Evolutionary conservation across 805 yeast species (phyloP), one percentile per base, ranked within the genome.

Genomic region (Candida patagonica): DNA sequence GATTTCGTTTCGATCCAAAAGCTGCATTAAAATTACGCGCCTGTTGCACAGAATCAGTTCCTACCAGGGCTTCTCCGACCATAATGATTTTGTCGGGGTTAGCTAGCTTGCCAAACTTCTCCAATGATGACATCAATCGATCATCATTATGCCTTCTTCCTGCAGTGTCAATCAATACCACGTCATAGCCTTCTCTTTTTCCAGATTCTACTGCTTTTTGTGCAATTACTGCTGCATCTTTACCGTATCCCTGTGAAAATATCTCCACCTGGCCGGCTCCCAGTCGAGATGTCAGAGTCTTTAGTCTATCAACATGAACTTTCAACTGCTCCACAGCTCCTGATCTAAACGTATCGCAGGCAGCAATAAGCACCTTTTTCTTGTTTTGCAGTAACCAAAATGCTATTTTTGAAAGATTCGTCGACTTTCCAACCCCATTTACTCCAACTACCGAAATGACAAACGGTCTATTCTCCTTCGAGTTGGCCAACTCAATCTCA

Each of bases 51-150:
- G 96, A 85, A 57, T 89, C 98, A 0, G 97, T 88, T 13, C 98
- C 98, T 1, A 89, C 97, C 27, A 89, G 67, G 0, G 98, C 98
- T 61, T 89, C 98, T 30, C 96, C 97, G 15, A 89, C 98, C 97
- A 92, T 92, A 55, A 89, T 88, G 53, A 89, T 89, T 59, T 85
- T 89, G 62, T 89, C 92, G 0, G 97, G 98, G 37, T 85, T 73
- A 2, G 97, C 97, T 37, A 94, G 88, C 53, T 83, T 86, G 13
- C 96, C 97, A 60, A 89, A 89, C 41, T 89, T 85, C 50, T 87
- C 94, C 48, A 89, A 65, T 6, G 96, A 95, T 0, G 96, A 89
- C 98, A 89, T 89, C 46, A 89, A 69, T 42, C 89, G 78, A 13
- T 92, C 81, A 59, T 92, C 96, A 50, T 89, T 86, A 56, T 92